Base-by-base conservation (phyloP, 176 grass and related monocot genomes). In the Triticum turgidum region DNA sequence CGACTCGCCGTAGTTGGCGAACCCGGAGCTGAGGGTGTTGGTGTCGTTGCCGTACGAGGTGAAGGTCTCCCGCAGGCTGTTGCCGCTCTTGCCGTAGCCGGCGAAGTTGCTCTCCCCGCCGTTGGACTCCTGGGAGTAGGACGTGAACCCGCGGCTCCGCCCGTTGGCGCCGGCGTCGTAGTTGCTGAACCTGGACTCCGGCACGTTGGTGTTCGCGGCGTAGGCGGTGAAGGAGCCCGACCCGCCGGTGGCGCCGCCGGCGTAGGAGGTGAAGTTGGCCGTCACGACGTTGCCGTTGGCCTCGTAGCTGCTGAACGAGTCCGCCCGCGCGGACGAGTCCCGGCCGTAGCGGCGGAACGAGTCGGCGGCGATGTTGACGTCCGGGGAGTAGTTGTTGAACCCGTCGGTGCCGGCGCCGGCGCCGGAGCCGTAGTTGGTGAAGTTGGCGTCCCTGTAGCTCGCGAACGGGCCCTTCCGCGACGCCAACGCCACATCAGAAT, bases 231-330 rank as follows among this genome's bases (percentile, higher is more conserved):
- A 97, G 47, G 78, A 80, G 30, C 91, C 89, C 6, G 89, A 79
- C 0, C 91, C 91, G 13, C 89, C 91, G 2, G 89, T 97, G 52
- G 94, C 89, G 12, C 75, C 80, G 56, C 56, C 85, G 52, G 85
- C 91, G 42, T 97, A 97, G 25, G 91, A 94, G 63, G 91, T 92
- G 94, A 97, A 97, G 89, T 97, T 94, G 68, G 85, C 32, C 17
- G 94, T 92, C 13, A 79, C 94, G 0, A 94, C 94, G 77, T 97
- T 97, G 69, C 91, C 91, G 34, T 97, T 88, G 62, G 78, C 9
- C 85, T 89, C 83, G 89, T 97, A 97, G 69, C 52, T 44, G 35
- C 42, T 15, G 82, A 97, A 97, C 11, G 83, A 39, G 89, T 87
- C 88, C 37, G 58, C 77, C 32, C 90, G 79, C 0, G 20, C 76